Evolutionary conservation across 176 grass and related monocot species (phyloP).

Genomic region (Triticum monococcum): DNA sequence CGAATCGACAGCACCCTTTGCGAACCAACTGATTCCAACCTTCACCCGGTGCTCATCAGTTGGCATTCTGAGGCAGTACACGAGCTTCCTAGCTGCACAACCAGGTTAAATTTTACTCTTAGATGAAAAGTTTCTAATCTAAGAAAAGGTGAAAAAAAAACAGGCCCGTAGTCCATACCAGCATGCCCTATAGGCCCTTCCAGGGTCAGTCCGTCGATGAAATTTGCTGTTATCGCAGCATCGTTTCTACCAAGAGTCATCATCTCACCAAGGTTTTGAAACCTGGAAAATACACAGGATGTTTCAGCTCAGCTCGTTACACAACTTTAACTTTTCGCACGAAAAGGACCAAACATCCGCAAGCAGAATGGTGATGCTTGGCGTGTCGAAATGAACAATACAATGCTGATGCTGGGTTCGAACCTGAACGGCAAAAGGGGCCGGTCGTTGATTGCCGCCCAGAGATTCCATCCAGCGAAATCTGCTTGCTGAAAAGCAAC

Average conservation of each 20-base stretch:
- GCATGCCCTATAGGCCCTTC: constrained; percentile 90
- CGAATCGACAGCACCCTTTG: constrained; percentile 71
- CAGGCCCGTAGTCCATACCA: constrained; percentile 47
- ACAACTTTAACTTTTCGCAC: background rate
- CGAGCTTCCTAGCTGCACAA: constrained; percentile 80
- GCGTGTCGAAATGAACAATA: background rate
- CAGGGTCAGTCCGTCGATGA: constrained; percentile 88
- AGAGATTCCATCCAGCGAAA: constrained; percentile 95
- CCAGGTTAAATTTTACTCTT: background rate
- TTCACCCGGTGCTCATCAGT: constrained; percentile 87
- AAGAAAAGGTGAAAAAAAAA: background rate
- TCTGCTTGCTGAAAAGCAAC: constrained; percentile 98
- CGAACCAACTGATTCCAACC: constrained; percentile 90
- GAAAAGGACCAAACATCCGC: background rate
- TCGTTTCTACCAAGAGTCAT: constrained; percentile 92
- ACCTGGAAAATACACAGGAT: constrained; percentile 46
- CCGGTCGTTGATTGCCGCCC: constrained; percentile 89
- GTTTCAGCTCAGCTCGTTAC: background rate
- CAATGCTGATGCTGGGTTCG: background rate
- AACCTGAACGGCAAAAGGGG: constrained; percentile 94
- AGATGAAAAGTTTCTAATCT: background rate
- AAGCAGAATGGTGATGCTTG: background rate
- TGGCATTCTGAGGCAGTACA: constrained; percentile 87
- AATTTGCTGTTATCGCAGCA: constrained; percentile 72
- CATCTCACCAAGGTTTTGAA: constrained; percentile 98